phyloP scores from a whole-genome alignment of 768 basidiomycete species.

The Ramaria sp. region DNA sequence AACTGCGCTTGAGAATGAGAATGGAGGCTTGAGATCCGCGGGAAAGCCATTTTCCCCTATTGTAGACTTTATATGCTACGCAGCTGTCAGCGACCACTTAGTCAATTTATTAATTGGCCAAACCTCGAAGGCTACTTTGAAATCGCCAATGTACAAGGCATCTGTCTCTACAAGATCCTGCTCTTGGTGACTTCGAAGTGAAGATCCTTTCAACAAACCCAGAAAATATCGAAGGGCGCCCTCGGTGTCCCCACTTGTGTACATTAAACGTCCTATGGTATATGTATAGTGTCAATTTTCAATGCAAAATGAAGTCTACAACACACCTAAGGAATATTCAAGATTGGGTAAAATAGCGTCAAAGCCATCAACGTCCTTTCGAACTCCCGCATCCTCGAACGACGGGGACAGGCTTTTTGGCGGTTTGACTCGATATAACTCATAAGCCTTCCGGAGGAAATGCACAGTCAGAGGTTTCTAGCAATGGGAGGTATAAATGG shows the following conservation, averaged over 20 bases:
- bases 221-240: conserved; percentile 74
- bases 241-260: conserved; percentile 78
- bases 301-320: background rate
- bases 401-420: conserved; percentile 61
- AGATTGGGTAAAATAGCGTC: conserved; percentile 60
- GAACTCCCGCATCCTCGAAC: conserved; percentile 67
- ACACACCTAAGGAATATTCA: conserved; percentile 66
- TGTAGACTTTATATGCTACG: conserved; percentile 62
- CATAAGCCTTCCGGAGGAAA: conserved; percentile 62
- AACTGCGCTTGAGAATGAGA: conserved; percentile 50
- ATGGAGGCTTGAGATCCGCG: conserved; percentile 46
- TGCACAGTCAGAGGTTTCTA: conserved; percentile 83
- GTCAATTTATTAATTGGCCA: conserved; percentile 12
- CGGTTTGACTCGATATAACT: conserved; percentile 41
- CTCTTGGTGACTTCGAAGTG: conserved; percentile 12
- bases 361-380: conserved; percentile 33
- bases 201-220: conserved; percentile 47
- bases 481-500: background rate
- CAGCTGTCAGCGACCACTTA: background rate
- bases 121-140: conserved; percentile 77
- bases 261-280: conserved; percentile 64
- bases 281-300: background rate
- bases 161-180: conserved; percentile 31
- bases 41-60: conserved; percentile 32
- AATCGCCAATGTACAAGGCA: conserved; percentile 76